Evolutionary conservation across 2,329 filamentous ascomycete species (phyloP).

Genomic region (Domatiomyces globalis): DNA sequence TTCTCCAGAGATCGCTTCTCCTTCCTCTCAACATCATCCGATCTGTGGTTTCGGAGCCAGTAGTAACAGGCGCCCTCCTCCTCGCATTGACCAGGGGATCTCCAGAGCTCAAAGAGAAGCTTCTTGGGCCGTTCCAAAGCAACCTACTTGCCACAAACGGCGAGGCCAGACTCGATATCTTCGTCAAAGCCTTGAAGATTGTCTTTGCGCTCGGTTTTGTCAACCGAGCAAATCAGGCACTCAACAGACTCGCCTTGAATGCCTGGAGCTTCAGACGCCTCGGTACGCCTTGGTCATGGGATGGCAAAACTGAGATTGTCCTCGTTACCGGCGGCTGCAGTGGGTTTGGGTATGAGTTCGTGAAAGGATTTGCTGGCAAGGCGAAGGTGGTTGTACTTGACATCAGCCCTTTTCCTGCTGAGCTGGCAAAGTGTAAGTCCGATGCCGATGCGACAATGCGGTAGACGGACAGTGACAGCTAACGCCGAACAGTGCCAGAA

Average conservation of each 20-base stretch:
- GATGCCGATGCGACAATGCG: neutral
- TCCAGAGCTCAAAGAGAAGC: constrained; percentile 5
- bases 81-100: constrained; percentile 12
- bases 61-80: constrained; percentile 12
- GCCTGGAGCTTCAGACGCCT: constrained; percentile 27
- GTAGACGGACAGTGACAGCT: neutral
- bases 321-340: constrained; percentile 48
- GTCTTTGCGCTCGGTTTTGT: constrained; percentile 41
- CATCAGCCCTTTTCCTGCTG: constrained; percentile 29
- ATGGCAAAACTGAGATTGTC: constrained; percentile 37
- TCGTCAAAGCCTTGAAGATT: constrained; percentile 23
- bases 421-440: constrained; percentile 13
- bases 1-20: neutral
- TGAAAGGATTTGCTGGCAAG: constrained; percentile 50
- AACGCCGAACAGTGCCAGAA: constrained; percentile 19
- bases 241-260: constrained; percentile 36
- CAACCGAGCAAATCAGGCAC: constrained; percentile 35
- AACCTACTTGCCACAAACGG: constrained; percentile 4
- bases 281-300: constrained; percentile 18
- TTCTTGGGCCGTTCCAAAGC: constrained; percentile 6
- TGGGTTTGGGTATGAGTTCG: constrained; percentile 56
- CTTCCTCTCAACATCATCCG: constrained; percentile 7
- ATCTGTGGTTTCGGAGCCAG: constrained; percentile 9
- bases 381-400: constrained; percentile 60
- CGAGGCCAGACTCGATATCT: constrained; percentile 1